Conservation (phyloP, 202 grass and related monocot genomes). For the Schoenoplectus triqueter region DNA sequence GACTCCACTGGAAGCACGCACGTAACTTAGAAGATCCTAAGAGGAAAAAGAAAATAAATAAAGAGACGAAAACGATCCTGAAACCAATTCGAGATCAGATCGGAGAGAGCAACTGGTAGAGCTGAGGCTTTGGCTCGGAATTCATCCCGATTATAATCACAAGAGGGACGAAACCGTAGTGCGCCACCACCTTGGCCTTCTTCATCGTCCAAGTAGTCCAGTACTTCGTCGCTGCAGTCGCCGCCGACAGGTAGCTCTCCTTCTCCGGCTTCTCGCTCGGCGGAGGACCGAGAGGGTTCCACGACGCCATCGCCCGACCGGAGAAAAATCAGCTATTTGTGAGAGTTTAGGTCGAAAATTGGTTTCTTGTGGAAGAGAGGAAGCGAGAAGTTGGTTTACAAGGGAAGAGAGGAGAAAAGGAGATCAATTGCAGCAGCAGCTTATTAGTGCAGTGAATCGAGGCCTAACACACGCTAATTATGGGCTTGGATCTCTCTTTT, state of each 20-base stretch:
- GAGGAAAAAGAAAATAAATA: background rate
- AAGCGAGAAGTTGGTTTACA: too few relatives aligned
- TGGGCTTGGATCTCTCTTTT: too few relatives aligned
- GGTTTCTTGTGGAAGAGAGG: too few relatives aligned
- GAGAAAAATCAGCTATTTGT: background rate
- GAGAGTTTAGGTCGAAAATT: too few relatives aligned
- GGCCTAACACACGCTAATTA: too few relatives aligned
- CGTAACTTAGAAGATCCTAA: background rate
- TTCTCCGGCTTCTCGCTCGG: constrained; percentile 46
- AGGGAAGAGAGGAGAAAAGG: too few relatives aligned
- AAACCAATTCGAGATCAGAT: constrained; percentile 44
- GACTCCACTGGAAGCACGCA: background rate
- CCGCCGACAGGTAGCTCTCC: constrained; percentile 30
- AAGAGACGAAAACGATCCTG: constrained; percentile 30
- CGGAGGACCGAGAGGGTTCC: constrained; percentile 54
- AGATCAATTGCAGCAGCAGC: too few relatives aligned
- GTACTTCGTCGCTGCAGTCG: constrained; percentile 53
- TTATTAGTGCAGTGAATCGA: too few relatives aligned
- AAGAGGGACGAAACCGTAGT: constrained; percentile 93
- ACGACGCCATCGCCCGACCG: constrained; percentile 55
- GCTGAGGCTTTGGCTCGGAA: constrained; percentile 65
- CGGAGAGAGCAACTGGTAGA: constrained; percentile 61
- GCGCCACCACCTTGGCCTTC: constrained; percentile 72
- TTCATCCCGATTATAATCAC: constrained; percentile 83
- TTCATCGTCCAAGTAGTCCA: constrained; percentile 90